Conservation (phyloP, 2,329 filamentous ascomycete species). For the Claviceps fusiformis region DNA sequence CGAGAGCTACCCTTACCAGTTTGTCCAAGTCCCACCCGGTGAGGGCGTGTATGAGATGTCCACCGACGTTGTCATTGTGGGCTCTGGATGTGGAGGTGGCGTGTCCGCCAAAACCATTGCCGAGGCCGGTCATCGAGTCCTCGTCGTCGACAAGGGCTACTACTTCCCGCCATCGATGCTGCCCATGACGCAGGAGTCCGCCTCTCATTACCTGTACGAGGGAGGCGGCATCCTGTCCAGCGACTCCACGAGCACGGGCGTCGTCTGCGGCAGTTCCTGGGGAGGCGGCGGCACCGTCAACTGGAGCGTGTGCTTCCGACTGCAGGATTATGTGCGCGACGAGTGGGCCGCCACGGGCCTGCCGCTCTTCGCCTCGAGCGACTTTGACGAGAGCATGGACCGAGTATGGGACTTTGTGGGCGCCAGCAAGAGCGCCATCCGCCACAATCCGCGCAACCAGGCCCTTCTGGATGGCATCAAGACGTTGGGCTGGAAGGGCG, state of each 20-base stretch:
- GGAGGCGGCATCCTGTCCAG: slow-evolving; percentile 44
- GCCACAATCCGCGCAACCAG: slow-evolving; percentile 60
- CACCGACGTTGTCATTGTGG: slow-evolving; percentile 73
- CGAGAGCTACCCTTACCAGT: slow-evolving; percentile 41
- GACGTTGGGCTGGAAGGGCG: slow-evolving; percentile 59
- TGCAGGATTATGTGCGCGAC: slow-evolving; percentile 61
- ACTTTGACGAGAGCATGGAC: slow-evolving; percentile 69
- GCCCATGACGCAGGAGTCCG: slow-evolving; percentile 56
- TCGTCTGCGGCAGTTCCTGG: slow-evolving; percentile 60
- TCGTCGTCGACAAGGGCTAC: slow-evolving; percentile 75
- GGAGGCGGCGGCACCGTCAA: slow-evolving; percentile 83
- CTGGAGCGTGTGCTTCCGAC: slow-evolving; percentile 56
- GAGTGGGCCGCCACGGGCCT: slow-evolving; percentile 67
- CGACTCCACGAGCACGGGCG: slow-evolving; percentile 42
- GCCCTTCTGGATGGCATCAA: slow-evolving; percentile 61
- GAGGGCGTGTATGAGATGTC: slow-evolving; percentile 45
- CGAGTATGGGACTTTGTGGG: slow-evolving; percentile 70
- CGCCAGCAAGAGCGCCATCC: slow-evolving; percentile 48
- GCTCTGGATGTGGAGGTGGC: slow-evolving; percentile 74
- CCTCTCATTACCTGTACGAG: slow-evolving; percentile 53
- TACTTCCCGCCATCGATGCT: slow-evolving; percentile 59
- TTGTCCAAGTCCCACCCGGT: slow-evolving; percentile 40
- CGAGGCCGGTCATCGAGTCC: slow-evolving; percentile 58
- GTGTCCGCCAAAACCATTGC: slow-evolving; percentile 71
- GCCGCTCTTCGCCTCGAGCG: slow-evolving; percentile 56